These are phyloP conservation scores for Apiotrichum laibachii DNA, from an alignment of 1,284 basidiomycete genomes.

Conservation along the genomic window DNA sequence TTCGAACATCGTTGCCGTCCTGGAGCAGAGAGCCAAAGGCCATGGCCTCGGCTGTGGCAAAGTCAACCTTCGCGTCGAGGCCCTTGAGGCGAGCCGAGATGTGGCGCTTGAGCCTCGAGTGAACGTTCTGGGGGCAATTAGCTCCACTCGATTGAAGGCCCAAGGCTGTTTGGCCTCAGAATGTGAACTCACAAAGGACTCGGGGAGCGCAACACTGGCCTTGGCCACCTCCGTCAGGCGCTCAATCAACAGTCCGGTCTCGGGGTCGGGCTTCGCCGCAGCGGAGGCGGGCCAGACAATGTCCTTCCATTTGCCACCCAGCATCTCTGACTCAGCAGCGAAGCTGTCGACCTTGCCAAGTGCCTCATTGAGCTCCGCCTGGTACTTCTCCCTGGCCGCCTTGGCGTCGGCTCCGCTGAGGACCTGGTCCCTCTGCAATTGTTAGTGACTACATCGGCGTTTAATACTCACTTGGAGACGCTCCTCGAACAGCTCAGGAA, in stretches of 20 bases:
- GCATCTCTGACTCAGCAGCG: slow-evolving; percentile 58
- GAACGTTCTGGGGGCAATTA: slow-evolving; percentile 61
- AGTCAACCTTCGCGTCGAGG: slow-evolving; percentile 72
- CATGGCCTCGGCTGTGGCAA: slow-evolving; percentile 83
- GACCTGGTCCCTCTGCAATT: slow-evolving; percentile 58
- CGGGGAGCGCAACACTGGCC: slow-evolving; percentile 68
- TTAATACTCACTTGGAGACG: slow-evolving; percentile 62
- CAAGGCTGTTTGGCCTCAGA: no score
- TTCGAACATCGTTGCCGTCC: slow-evolving; percentile 73
- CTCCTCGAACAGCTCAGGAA: slow-evolving; percentile 77
- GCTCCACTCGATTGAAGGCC: not conserved
- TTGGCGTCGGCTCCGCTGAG: slow-evolving; percentile 58
- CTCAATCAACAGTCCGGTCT: slow-evolving; percentile 64
- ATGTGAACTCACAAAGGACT: slow-evolving; percentile 64
- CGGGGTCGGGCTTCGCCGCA: slow-evolving; percentile 59
- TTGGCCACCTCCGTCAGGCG: slow-evolving; percentile 61
- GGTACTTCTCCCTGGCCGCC: slow-evolving; percentile 60
- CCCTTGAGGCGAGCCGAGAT: slow-evolving; percentile 71
- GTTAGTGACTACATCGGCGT: no score
- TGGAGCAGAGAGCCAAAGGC: slow-evolving; percentile 79
- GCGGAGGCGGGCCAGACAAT: slow-evolving; percentile 68
- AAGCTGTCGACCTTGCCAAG: slow-evolving; percentile 58
- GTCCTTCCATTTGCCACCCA: slow-evolving; percentile 62
- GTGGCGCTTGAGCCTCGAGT: slow-evolving; percentile 72
- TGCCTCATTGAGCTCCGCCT: slow-evolving; percentile 61